Evolutionary conservation across 306 rosid species (phyloP).

Genomic region (Ormosia emarginata): DNA sequence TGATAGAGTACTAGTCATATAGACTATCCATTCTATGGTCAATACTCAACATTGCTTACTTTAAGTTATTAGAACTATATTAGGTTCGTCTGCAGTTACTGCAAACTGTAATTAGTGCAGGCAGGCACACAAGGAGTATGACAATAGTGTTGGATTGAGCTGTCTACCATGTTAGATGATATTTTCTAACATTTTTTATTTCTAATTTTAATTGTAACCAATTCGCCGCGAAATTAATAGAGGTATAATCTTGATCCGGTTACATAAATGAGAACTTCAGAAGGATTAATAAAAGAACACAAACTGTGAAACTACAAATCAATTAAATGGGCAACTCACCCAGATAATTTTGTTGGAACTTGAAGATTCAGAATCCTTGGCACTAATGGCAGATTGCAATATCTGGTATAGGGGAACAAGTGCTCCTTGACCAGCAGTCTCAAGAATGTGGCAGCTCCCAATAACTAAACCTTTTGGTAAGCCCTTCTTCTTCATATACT

Average conservation of each 20-base stretch:
- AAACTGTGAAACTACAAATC: neutral
- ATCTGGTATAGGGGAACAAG: conserved; percentile 50
- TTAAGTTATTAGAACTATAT: neutral
- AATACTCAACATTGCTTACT: neutral
- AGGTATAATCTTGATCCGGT: conserved; percentile 6
- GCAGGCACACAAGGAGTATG: neutral
- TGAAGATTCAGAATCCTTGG: conserved; percentile 54
- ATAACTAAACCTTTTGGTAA: conserved; percentile 72
- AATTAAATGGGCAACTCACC: conserved; percentile 49
- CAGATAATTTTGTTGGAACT: conserved; percentile 60
- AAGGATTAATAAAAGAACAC: neutral
- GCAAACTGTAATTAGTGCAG: neutral
- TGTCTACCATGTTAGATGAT: neutral
- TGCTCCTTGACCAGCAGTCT: conserved; percentile 91
- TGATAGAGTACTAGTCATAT: neutral
- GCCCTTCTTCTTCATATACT: conserved; percentile 73
- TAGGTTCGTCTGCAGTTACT: neutral
- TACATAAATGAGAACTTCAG: neutral
- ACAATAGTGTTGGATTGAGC: neutral
- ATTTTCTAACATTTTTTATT: neutral
- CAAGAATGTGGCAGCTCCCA: conserved; percentile 86
- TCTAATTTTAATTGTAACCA: neutral
- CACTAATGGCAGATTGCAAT: conserved; percentile 55
- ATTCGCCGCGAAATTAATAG: neutral
- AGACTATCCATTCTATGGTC: neutral